These are phyloP conservation scores for Phaseolus lunatus DNA, from an alignment of 306 rosid genomes.

Conservation along the genomic window DNA sequence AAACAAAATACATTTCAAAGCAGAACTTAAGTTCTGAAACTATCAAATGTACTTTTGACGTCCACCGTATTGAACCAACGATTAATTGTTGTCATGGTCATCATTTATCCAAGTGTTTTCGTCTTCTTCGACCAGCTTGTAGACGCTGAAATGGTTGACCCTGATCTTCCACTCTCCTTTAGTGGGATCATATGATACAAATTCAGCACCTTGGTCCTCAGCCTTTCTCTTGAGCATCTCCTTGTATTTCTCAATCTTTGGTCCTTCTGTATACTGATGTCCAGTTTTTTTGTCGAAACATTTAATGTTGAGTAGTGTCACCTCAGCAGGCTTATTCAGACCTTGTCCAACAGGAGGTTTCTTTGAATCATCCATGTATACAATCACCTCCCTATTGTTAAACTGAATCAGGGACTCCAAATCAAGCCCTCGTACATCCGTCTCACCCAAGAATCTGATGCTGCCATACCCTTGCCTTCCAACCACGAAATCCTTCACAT, in stretches of 20 bases:
- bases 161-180: constrained; percentile 96
- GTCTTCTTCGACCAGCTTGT: constrained; percentile 65
- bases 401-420: constrained; percentile 87
- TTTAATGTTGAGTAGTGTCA: constrained; percentile 86
- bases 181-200: constrained; percentile 73
- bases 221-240: constrained; percentile 94
- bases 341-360: constrained; percentile 98
- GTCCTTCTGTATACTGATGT: constrained; percentile 75
- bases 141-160: constrained; percentile 83
- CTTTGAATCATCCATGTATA: constrained; percentile 89
- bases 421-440: constrained; percentile 92
- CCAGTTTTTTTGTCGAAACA: constrained; percentile 86
- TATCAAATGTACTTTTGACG: constrained; percentile 27
- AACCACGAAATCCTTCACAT: constrained; percentile 83
- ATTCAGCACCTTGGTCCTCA: constrained; percentile 92
- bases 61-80: constrained; percentile 6
- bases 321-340: constrained; percentile 97
- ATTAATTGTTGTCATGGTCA: background rate
- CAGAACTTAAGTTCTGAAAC: constrained; percentile 45
- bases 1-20: constrained; percentile 24
- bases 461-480: constrained; percentile 93
- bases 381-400: constrained; percentile 92
- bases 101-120: constrained; percentile 50
- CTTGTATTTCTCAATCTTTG: constrained; percentile 78
- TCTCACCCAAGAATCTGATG: constrained; percentile 90